phyloP scores from a whole-genome alignment of 306 rosid genomes.

The Vigna reflexopilosa region DNA sequence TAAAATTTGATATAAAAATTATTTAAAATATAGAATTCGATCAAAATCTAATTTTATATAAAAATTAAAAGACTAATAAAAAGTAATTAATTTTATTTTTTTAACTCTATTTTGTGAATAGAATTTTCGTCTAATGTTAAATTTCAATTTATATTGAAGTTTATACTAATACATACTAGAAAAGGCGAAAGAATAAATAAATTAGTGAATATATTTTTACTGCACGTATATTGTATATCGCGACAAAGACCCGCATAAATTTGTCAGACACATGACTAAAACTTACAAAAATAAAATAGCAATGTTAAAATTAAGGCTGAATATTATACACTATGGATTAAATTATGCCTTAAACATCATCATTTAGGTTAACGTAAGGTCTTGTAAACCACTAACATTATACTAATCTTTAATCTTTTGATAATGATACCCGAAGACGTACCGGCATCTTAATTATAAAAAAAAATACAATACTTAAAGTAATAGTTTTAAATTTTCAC shows the following conservation, averaged over 20 bases:
- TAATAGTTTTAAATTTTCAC: not conserved
- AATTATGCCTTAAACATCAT: conserved; percentile 1
- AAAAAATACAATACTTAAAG: not conserved
- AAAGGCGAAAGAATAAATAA: no score
- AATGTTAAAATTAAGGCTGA: not conserved
- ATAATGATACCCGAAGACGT: not conserved
- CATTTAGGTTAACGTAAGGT: conserved; percentile 36
- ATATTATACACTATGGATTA: not conserved
- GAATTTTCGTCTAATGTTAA: no score
- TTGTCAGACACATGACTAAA: not conserved
- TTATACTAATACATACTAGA: no score
- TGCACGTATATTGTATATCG: not conserved
- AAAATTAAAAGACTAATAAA: no score
- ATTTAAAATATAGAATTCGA: no score
- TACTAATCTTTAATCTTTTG: conserved; percentile 32
- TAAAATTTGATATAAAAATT: no score
- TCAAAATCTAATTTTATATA: no score
- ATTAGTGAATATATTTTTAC: not conserved
- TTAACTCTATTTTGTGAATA: no score
- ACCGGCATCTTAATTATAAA: not conserved
- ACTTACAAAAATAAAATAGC: not conserved
- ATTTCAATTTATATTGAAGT: no score
- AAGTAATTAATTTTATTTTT: no score
- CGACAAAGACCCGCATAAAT: not conserved
- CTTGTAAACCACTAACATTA: conserved; percentile 14